A percentile compares a stretch with the other conserved stretches of the same genome.
Conservation (phyloP, 768 basidiomycete genomes). For the Exsudoporus frostii region DNA sequence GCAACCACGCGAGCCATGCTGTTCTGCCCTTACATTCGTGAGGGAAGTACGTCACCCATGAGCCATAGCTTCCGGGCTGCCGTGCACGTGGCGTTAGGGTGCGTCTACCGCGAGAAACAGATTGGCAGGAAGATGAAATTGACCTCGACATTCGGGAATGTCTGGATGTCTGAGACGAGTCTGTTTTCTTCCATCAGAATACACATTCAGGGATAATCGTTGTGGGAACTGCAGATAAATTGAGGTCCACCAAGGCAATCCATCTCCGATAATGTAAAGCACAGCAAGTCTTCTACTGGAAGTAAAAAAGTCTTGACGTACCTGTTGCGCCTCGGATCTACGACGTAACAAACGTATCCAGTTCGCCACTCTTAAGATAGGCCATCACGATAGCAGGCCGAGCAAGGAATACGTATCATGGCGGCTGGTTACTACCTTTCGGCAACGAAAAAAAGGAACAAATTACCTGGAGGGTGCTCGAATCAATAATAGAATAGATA, state of each 20-base stretch:
- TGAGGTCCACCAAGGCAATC: neutral
- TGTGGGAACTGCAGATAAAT: conserved; percentile 1
- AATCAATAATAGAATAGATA: neutral
- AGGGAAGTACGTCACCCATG: neutral
- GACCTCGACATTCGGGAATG: neutral
- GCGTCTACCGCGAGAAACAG: neutral
- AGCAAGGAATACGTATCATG: neutral
- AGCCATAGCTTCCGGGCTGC: neutral
- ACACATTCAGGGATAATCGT: conserved; percentile 6
- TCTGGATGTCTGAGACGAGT: neutral
- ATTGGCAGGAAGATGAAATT: neutral
- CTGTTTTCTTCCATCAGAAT: neutral
- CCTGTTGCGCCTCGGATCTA: neutral
- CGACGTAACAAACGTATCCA: neutral
- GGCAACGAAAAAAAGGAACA: neutral
- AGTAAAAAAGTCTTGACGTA: neutral
- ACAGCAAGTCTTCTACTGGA: neutral
- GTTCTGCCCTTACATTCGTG: conserved; percentile 4
- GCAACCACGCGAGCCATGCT: conserved; percentile 21
- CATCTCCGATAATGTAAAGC: neutral
- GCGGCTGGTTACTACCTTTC: neutral
- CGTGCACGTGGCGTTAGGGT: conserved; percentile 1
- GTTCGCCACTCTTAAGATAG: neutral
- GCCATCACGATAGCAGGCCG: neutral
- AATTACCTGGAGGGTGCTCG: neutral